phyloP scores from a whole-genome alignment of 352 stramenopile species.

The Globisporangium apiculatum region DNA sequence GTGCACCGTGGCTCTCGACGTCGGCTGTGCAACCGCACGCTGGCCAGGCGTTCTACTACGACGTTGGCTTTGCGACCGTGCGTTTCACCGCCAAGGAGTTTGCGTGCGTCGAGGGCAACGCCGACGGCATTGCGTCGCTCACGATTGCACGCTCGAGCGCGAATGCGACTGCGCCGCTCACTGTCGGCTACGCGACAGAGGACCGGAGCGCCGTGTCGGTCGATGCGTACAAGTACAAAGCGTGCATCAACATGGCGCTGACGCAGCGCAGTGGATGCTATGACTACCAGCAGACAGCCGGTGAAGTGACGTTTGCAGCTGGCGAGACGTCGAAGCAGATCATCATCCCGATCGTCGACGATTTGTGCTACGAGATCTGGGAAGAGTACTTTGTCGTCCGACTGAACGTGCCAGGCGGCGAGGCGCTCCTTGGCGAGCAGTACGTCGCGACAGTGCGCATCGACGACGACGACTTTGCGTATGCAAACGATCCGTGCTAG shows the following conservation, averaged over 20 bases:
- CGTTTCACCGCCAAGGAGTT: slow-evolving; percentile 56
- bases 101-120: slow-evolving; percentile 53
- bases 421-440: slow-evolving; percentile 83
- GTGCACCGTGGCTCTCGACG: slow-evolving; percentile 48
- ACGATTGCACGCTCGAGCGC: slow-evolving; percentile 32
- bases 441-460: slow-evolving; percentile 88
- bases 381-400: slow-evolving; percentile 90
- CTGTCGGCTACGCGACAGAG: slow-evolving; percentile 67
- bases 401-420: slow-evolving; percentile 88
- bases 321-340: slow-evolving; percentile 85
- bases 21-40: slow-evolving; percentile 25
- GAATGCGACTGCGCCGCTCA: slow-evolving; percentile 46
- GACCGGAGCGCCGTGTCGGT: slow-evolving; percentile 56
- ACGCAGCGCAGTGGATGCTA: slow-evolving; percentile 53
- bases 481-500: slow-evolving; percentile 31
- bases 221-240: slow-evolving; percentile 46
- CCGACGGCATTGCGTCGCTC: slow-evolving; percentile 46
- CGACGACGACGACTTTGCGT: slow-evolving; percentile 89
- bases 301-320: slow-evolving; percentile 86
- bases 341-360: slow-evolving; percentile 90
- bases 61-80: slow-evolving; percentile 43
- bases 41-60: slow-evolving; percentile 64
- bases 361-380: slow-evolving; percentile 86
- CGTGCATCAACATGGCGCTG: slow-evolving; percentile 48
- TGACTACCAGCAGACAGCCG: slow-evolving; percentile 72